Evolutionary conservation across 345 rosid species (phyloP).

Genomic region (Lepidium africanum): DNA sequence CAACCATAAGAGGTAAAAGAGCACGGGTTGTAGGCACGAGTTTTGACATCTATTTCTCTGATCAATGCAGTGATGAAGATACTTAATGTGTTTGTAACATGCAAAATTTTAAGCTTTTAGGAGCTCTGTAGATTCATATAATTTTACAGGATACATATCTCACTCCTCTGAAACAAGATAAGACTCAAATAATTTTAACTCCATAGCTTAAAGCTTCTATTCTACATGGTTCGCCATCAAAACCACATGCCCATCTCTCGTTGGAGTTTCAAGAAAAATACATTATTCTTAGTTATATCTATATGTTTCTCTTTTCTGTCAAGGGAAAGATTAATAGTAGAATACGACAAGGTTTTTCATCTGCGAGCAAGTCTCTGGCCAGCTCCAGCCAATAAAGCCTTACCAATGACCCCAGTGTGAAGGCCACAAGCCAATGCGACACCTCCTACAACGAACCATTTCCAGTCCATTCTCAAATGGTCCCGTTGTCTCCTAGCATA

Average conservation of each 20-base stretch:
- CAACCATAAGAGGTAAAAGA: not conserved
- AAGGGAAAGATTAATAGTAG: constrained; percentile 7
- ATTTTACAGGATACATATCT: not conserved
- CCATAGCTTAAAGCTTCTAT: constrained; percentile 4
- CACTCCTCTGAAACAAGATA: constrained; percentile 1
- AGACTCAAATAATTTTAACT: not conserved
- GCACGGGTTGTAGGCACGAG: not conserved
- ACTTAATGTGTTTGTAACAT: not conserved
- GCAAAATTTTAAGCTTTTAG: constrained; percentile 1
- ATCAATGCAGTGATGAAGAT: not conserved
- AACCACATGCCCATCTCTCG: constrained; percentile 9
- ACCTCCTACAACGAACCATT: constrained; percentile 80
- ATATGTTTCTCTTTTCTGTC: constrained; percentile 3
- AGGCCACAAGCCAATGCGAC: constrained; percentile 76
- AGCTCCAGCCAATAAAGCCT: constrained; percentile 68
- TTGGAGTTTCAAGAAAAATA: constrained; percentile 9
- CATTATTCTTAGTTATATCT: not conserved
- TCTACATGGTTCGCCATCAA: constrained; percentile 18
- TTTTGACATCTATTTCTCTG: constrained; percentile 1
- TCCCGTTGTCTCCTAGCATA: constrained; percentile 34
- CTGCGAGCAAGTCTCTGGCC: constrained; percentile 73
- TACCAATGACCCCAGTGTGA: constrained; percentile 62
- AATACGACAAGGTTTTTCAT: constrained; percentile 32
- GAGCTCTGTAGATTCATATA: constrained; percentile 2
- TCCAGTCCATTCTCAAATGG: constrained; percentile 69